Evolutionary conservation across 768 basidiomycete species (phyloP).

Genomic region (Pseudohyphozyma bogoriensis): DNA sequence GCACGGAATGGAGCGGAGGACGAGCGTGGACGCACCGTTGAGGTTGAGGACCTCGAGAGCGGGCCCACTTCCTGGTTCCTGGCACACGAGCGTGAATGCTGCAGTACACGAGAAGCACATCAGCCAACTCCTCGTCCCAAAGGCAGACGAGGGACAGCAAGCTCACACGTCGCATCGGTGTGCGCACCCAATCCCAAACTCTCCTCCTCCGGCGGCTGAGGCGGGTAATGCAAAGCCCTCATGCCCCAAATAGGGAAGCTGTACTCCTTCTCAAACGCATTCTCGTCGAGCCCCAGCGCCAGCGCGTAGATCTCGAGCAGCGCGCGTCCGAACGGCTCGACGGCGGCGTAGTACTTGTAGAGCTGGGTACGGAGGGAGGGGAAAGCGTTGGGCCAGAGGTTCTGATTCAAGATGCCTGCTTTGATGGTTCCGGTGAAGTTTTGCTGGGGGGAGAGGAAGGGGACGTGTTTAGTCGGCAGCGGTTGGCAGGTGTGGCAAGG

Average conservation of each 20-base stretch:
- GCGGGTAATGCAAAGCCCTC: slow-evolving; percentile 22
- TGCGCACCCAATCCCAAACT: slow-evolving; percentile 9
- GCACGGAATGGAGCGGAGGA: too few species aligned
- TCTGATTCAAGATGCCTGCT: slow-evolving; percentile 5
- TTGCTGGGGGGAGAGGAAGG: background rate
- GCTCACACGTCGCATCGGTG: background rate
- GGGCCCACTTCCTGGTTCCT: slow-evolving; percentile 5
- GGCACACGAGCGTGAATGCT: slow-evolving; percentile 17
- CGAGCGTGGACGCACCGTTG: too few species aligned
- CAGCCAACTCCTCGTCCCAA: too few species aligned
- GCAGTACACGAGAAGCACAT: slow-evolving; percentile 5
- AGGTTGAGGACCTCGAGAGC: slow-evolving; percentile 23
- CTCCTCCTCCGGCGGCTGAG: slow-evolving; percentile 13
- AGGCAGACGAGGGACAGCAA: too few species aligned
- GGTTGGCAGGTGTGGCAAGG: too few species aligned
- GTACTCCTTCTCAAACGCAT: slow-evolving; percentile 6
- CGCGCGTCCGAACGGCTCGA: slow-evolving; percentile 9
- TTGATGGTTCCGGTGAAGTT: slow-evolving; percentile 10
- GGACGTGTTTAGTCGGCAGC: too few species aligned
- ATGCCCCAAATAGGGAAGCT: slow-evolving; percentile 16
- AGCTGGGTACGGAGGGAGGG: slow-evolving; percentile 12
- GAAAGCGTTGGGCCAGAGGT: slow-evolving; percentile 15
- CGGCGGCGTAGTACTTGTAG: slow-evolving; percentile 13
- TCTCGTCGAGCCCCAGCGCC: slow-evolving; percentile 14
- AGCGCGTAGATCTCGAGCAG: slow-evolving; percentile 15